phyloP scores from a whole-genome alignment of 148 eudicot species.

The Cornus kousa region DNA sequence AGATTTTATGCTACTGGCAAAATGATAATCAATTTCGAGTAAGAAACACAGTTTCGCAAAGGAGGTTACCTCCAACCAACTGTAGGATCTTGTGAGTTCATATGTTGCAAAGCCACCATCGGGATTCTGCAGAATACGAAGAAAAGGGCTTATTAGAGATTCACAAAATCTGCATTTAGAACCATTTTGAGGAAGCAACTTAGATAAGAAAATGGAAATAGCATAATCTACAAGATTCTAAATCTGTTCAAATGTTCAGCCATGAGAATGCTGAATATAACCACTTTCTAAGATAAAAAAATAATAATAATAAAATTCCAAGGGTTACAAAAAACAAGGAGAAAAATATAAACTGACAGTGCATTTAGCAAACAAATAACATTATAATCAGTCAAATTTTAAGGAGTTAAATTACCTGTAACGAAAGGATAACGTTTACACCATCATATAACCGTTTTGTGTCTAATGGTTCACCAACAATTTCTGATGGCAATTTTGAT shows the following conservation, averaged over 20 bases:
- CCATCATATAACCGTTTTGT: conserved; percentile 63
- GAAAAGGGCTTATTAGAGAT: neutral
- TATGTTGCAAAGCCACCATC: conserved; percentile 94
- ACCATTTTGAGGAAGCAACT: neutral
- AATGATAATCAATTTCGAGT: neutral
- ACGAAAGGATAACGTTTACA: conserved; percentile 79
- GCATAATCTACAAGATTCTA: neutral
- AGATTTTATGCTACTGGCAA: neutral
- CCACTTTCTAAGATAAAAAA: neutral
- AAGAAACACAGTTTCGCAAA: conserved; percentile 7
- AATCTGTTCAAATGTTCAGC: neutral
- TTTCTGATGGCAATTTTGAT: conserved; percentile 65
- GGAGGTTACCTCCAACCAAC: conserved; percentile 85
- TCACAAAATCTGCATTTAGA: neutral
- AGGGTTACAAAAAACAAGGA: conserved; percentile 3
- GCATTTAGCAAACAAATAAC: neutral
- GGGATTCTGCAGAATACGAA: conserved; percentile 51
- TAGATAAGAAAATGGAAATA: neutral
- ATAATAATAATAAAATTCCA: neutral
- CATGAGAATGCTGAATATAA: neutral
- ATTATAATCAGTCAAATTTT: neutral
- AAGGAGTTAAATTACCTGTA: conserved; percentile 59
- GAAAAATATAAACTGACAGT: neutral
- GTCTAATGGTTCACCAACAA: conserved; percentile 81
- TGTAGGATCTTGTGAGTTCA: conserved; percentile 94